Conservation (phyloP, 2,329 filamentous ascomycete genomes). For the Sporothrix sp. region DNA sequence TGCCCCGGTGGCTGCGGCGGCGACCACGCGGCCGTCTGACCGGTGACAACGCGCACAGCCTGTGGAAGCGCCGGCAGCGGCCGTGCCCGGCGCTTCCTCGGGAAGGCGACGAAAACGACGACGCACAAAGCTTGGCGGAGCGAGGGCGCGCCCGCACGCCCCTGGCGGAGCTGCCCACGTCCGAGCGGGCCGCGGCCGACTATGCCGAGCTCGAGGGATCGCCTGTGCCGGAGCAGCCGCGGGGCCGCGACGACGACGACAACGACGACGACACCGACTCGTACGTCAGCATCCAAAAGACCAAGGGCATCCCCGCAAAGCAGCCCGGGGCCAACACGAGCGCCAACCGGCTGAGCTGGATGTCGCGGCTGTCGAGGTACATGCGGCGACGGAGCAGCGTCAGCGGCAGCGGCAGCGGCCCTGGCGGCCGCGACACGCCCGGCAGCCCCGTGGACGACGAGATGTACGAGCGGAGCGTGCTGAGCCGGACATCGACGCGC, state of each 20-base stretch:
- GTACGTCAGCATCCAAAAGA: background rate
- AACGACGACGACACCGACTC: slow-evolving; percentile 1
- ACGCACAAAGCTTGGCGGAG: background rate
- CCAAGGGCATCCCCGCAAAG: slow-evolving; percentile 2
- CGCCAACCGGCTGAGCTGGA: slow-evolving; percentile 15
- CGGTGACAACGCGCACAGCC: background rate
- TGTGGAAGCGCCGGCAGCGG: no score
- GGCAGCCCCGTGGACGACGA: background rate
- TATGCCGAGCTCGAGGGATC: background rate
- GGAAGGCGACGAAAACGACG: no score
- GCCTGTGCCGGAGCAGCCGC: background rate
- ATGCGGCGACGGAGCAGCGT: slow-evolving; percentile 9
- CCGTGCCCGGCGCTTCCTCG: no score
- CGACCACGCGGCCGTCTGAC: background rate
- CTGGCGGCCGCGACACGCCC: background rate
- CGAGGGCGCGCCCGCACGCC: background rate
- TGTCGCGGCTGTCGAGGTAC: slow-evolving; percentile 16
- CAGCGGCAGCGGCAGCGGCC: background rate
- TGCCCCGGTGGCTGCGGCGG: background rate
- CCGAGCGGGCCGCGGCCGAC: background rate
- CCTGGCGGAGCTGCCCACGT: background rate
- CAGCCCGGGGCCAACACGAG: background rate
- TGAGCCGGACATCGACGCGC: slow-evolving; percentile 10
- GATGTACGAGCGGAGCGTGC: background rate
- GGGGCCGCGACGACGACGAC: background rate